Percentiles rank a stretch among this genome's conserved stretches.
Conservation (phyloP, 2,329 filamentous ascomycete genomes). For the Polytolypa hystricis region DNA sequence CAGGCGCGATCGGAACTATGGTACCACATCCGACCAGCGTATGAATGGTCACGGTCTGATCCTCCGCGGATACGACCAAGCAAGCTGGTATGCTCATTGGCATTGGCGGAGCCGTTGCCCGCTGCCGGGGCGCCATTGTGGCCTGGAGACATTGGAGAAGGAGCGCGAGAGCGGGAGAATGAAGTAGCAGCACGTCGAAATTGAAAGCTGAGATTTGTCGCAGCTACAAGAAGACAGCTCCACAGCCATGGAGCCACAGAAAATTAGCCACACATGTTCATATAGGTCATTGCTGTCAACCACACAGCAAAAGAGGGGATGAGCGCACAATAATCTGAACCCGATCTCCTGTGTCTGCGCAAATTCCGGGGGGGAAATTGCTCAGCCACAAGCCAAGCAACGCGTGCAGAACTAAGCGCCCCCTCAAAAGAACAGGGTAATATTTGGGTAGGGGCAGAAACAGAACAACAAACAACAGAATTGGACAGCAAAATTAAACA, state of each 20-base stretch:
- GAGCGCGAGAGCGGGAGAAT: slow-evolving; percentile 3
- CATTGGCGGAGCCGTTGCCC: slow-evolving; percentile 8
- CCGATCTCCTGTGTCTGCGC: too few relatives aligned
- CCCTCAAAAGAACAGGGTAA: too few relatives aligned
- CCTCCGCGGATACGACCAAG: slow-evolving; percentile 3
- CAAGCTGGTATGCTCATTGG: slow-evolving; percentile 7
- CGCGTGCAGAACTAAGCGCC: too few relatives aligned
- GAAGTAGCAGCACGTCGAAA: slow-evolving; percentile 12
- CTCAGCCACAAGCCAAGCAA: too few relatives aligned
- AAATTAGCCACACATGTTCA: not conserved
- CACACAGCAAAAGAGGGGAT: too few relatives aligned
- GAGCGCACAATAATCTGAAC: too few relatives aligned
- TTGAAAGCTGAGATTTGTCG: slow-evolving; percentile 10
- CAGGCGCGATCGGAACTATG: slow-evolving; percentile 27
- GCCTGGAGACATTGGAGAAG: slow-evolving; percentile 8
- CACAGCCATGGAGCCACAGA: not conserved
- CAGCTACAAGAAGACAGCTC: slow-evolving; percentile 8
- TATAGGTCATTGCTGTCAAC: too few relatives aligned
- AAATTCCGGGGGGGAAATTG: too few relatives aligned
- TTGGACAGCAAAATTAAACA: too few relatives aligned
- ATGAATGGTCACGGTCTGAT: too few relatives aligned
- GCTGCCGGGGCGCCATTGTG: slow-evolving; percentile 6
- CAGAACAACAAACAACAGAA: too few relatives aligned
- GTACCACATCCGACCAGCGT: slow-evolving; percentile 12
- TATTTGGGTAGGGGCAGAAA: too few relatives aligned